Conservation (phyloP, 129 eudicot species). For the Pittosporum tobira region DNA sequence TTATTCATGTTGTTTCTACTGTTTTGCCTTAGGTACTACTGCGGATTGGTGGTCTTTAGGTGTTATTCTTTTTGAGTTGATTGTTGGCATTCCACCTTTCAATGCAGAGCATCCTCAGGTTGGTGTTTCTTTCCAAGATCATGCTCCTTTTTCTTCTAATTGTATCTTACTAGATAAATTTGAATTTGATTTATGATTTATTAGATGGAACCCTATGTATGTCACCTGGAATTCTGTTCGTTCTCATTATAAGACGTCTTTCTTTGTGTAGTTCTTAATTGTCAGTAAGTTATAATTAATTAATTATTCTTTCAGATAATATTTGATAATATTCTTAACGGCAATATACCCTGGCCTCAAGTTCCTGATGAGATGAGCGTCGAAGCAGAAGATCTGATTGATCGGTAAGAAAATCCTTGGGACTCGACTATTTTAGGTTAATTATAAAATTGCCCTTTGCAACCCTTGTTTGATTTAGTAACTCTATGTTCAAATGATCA, state of each 20-base stretch:
- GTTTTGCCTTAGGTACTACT: slow-evolving; percentile 48
- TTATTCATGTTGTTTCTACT: background rate
- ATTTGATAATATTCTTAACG: slow-evolving; percentile 88
- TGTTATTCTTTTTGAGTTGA: slow-evolving; percentile 83
- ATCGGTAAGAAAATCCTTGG: slow-evolving; percentile 45
- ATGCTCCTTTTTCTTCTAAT: background rate
- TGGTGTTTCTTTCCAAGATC: background rate
- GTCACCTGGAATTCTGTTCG: background rate
- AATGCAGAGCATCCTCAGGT: slow-evolving; percentile 99
- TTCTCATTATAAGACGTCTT: background rate
- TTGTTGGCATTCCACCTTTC: slow-evolving; percentile 97
- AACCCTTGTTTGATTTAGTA: too few relatives aligned
- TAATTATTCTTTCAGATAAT: slow-evolving; percentile 45
- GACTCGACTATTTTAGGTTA: background rate
- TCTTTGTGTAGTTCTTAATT: background rate
- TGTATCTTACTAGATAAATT: background rate
- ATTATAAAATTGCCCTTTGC: too few relatives aligned
- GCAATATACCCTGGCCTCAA: slow-evolving; percentile 93
- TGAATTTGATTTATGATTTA: background rate
- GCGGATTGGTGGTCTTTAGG: slow-evolving; percentile 99
- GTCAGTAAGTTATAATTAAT: background rate
- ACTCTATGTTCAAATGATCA: too few relatives aligned
- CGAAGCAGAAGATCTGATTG: slow-evolving; percentile 80
- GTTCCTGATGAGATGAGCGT: slow-evolving; percentile 92
- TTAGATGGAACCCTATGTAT: background rate